Conservation (phyloP, 345 rosid genomes). For the Populus deltoides region DNA sequence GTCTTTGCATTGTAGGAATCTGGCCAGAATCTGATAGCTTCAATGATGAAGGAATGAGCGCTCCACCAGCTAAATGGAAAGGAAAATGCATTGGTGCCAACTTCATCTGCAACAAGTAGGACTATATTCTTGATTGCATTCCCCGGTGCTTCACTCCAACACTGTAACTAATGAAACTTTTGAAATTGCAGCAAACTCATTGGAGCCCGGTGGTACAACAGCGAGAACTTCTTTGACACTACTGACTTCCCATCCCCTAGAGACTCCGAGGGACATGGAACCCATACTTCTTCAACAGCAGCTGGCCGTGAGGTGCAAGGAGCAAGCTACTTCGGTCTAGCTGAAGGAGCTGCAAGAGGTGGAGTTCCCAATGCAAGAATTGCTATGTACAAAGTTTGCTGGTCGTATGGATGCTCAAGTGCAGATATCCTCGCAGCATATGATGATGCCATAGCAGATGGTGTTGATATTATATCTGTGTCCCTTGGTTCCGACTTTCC, state of each 20-base stretch:
- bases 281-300: slow-evolving; percentile 38
- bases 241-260: slow-evolving; percentile 20
- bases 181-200: slow-evolving; percentile 25
- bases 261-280: slow-evolving; percentile 34
- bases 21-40: slow-evolving; percentile 35
- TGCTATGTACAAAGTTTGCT: slow-evolving; percentile 41
- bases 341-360: slow-evolving; percentile 34
- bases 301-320: slow-evolving; percentile 22
- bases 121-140: not conserved
- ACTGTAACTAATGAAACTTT: not conserved
- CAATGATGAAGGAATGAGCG: slow-evolving; percentile 15
- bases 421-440: slow-evolving; percentile 40
- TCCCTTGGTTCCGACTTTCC: slow-evolving; percentile 15
- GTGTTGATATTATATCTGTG: slow-evolving; percentile 30
- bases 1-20: slow-evolving; percentile 12
- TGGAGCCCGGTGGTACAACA: slow-evolving; percentile 27
- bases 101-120: slow-evolving; percentile 38
- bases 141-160: not conserved
- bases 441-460: slow-evolving; percentile 48
- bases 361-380: slow-evolving; percentile 36
- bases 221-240: not conserved
- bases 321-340: slow-evolving; percentile 27
- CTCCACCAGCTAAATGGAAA: slow-evolving; percentile 33
- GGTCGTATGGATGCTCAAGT: slow-evolving; percentile 23
- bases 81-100: slow-evolving; percentile 26